phyloP scores from a whole-genome alignment of 176 grass and related monocot species.

The Pontederia crassipes region DNA sequence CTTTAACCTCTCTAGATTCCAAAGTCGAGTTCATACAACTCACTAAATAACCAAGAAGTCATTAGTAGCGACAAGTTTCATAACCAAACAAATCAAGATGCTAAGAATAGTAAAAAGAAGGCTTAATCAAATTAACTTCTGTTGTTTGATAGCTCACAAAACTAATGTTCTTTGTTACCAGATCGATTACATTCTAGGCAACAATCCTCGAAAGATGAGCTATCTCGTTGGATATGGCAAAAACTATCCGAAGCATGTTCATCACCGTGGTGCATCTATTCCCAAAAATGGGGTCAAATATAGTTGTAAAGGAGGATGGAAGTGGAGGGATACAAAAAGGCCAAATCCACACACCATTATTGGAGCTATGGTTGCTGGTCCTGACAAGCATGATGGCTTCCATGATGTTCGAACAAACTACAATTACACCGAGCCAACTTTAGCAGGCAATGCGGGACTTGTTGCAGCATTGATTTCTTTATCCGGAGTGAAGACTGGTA shows the following conservation, averaged over 20 bases:
- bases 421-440: constrained; percentile 75
- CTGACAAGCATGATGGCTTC: constrained; percentile 83
- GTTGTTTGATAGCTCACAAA: not conserved
- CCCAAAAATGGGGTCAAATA: constrained; percentile 87
- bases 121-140: not conserved
- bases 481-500: constrained; percentile 28
- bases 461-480: constrained; percentile 78
- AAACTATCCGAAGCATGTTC: constrained; percentile 68
- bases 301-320: constrained; percentile 87
- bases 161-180: constrained; percentile 29
- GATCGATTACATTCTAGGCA: constrained; percentile 81
- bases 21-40: too few relatives aligned
- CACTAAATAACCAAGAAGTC: too few relatives aligned
- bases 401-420: constrained; percentile 84
- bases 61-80: too few relatives aligned
- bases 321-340: constrained; percentile 78
- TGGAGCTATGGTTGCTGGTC: constrained; percentile 79
- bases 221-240: constrained; percentile 72
- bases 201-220: constrained; percentile 84
- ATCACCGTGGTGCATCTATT: constrained; percentile 86
- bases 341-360: constrained; percentile 72
- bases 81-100: too few relatives aligned
- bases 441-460: constrained; percentile 86
- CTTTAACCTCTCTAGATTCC: not conserved
- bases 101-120: not conserved